A percentile compares a stretch with the other conserved stretches of the same genome.
These are phyloP conservation scores for Rugosomyces carneus DNA, from an alignment of 1,284 basidiomycete genomes.

Conservation along the genomic window DNA sequence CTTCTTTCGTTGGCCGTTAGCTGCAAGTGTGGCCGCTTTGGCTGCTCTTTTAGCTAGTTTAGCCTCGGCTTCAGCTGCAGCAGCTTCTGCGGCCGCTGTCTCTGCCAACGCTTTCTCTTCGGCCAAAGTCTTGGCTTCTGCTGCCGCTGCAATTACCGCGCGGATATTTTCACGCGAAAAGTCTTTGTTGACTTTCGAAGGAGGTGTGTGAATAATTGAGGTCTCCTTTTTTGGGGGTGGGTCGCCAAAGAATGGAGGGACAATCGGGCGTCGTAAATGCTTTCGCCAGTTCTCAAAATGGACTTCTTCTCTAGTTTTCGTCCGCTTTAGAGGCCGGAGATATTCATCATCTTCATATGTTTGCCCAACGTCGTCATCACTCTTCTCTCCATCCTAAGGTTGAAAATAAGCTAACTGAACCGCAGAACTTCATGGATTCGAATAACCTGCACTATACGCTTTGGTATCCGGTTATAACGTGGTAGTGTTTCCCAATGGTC, in stretches of 20 bases:
- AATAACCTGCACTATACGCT: constrained; percentile 45
- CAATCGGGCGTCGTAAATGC: not conserved
- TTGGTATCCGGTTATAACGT: constrained; percentile 81
- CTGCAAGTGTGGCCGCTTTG: constrained; percentile 19
- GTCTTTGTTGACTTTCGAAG: constrained; percentile 5
- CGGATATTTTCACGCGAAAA: constrained; percentile 21
- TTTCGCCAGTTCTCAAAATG: not conserved
- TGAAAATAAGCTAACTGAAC: not conserved
- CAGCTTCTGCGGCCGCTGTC: constrained; percentile 36
- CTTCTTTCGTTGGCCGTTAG: constrained; percentile 26
- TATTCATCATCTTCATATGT: constrained; percentile 5
- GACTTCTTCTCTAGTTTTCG: constrained; percentile 7
- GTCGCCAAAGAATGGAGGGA: no score
- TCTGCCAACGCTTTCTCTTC: constrained; percentile 23
- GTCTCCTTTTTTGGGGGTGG: not conserved
- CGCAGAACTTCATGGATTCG: not conserved
- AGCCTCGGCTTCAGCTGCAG: constrained; percentile 34
- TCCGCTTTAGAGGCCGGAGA: not conserved
- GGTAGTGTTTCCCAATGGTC: constrained; percentile 73
- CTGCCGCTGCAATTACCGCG: constrained; percentile 45
- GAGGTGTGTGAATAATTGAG: not conserved
- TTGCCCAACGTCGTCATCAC: not conserved
- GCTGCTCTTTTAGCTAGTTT: constrained; percentile 23
- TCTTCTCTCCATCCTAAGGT: constrained; percentile 19
- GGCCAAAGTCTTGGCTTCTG: constrained; percentile 27